phyloP scores from a whole-genome alignment of 2,329 filamentous ascomycete genomes.

The Colletotrichum lentis region DNA sequence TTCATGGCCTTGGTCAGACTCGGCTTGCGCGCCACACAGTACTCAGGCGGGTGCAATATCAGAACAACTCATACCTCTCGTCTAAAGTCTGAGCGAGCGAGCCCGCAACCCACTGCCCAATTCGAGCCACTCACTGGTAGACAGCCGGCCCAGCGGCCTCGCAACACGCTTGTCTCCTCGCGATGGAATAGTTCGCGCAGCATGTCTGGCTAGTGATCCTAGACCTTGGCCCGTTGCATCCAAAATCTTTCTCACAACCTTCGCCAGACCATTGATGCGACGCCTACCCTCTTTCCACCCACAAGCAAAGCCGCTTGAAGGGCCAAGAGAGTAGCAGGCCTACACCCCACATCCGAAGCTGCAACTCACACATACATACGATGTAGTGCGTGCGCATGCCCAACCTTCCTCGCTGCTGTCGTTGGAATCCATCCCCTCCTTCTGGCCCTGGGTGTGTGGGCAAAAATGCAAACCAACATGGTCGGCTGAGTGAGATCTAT shows the following conservation, averaged over 20 bases:
- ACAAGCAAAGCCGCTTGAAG: neutral
- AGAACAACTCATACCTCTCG: neutral
- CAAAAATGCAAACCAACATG: constrained; percentile 33
- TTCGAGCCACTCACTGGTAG: neutral
- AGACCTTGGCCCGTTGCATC: constrained; percentile 8
- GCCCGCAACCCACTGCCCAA: neutral
- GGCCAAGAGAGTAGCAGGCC: constrained; percentile 3
- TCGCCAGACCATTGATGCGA: constrained; percentile 15
- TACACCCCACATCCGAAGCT: constrained; percentile 12
- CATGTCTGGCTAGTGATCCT: neutral
- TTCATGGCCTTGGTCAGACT: neutral
- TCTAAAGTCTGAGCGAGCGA: constrained; percentile 1
- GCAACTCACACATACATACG: constrained; percentile 13
- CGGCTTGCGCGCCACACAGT: constrained; percentile 20
- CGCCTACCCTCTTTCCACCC: constrained; percentile 2
- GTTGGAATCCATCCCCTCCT: constrained; percentile 11
- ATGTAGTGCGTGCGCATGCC: constrained; percentile 2
- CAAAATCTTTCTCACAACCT: neutral
- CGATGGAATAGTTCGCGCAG: neutral
- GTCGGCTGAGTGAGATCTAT: constrained; percentile 34
- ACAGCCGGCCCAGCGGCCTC: neutral
- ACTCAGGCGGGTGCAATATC: constrained; percentile 13
- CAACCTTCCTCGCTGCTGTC: constrained; percentile 12
- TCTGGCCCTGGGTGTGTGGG: constrained; percentile 15
- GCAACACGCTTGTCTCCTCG: neutral